phyloP scores from a whole-genome alignment of 176 grass and related monocot species.

The Thalia dealbata region DNA sequence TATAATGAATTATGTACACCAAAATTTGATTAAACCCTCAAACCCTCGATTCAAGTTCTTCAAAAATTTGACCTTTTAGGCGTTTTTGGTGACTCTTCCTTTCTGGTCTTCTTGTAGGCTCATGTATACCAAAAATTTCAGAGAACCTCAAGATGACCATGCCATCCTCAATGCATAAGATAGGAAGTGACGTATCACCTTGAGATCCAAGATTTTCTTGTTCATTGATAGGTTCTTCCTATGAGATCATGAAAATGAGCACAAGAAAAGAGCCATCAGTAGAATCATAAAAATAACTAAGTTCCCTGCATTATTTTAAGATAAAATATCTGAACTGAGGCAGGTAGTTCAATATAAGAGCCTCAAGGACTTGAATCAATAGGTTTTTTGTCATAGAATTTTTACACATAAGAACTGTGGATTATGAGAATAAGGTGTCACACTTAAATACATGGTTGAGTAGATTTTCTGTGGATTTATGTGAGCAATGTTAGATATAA shows the following conservation, averaged over 20 bases:
- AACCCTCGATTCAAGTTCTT: constrained; percentile 11
- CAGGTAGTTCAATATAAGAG: background rate
- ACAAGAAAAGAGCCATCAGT: background rate
- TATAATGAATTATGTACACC: background rate
- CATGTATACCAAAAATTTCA: constrained; percentile 89
- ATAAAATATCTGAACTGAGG: background rate
- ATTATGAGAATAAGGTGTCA: background rate
- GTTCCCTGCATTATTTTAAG: background rate
- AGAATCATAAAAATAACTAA: background rate
- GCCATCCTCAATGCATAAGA: constrained; percentile 79
- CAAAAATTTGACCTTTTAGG: constrained; percentile 40
- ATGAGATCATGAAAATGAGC: constrained; percentile 10
- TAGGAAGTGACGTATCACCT: constrained; percentile 52
- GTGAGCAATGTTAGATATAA: constrained; percentile 1
- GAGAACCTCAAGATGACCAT: constrained; percentile 74
- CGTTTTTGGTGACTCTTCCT: constrained; percentile 42
- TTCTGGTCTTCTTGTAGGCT: constrained; percentile 43
- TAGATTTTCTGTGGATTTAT: background rate
- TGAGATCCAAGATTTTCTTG: constrained; percentile 36
- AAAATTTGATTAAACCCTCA: background rate
- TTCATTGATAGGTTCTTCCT: constrained; percentile 43
- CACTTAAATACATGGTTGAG: background rate
- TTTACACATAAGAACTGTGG: background rate
- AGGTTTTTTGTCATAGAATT: background rate
- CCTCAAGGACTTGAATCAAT: background rate